These are phyloP conservation scores for Gaertneriomyces semiglobifer DNA, from an alignment of 192 early-diverging fungal genomes.

Conservation along the genomic window DNA sequence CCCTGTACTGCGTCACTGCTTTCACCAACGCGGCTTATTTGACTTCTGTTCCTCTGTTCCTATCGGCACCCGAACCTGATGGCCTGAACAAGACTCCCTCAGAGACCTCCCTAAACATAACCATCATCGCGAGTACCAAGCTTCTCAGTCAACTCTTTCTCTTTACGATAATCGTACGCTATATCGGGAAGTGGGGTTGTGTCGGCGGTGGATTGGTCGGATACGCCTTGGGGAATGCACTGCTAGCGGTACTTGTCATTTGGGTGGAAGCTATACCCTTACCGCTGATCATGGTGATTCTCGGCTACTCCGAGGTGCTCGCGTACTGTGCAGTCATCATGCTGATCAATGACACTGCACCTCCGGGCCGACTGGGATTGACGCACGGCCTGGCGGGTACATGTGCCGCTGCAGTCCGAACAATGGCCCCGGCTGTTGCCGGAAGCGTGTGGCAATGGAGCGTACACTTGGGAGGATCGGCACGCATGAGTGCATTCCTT, in stretches of 20 bases:
- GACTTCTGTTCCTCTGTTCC: constrained; percentile 41
- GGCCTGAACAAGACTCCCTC: constrained; percentile 32
- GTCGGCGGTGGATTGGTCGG: constrained; percentile 27
- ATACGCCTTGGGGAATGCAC: constrained; percentile 20
- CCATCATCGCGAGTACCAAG: constrained; percentile 34
- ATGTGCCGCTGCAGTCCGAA: constrained; percentile 37
- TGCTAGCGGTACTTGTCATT: constrained; percentile 16
- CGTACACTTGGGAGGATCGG: constrained; percentile 6
- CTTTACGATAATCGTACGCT: constrained; percentile 19
- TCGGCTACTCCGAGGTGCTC: constrained; percentile 35
- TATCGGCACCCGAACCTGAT: constrained; percentile 30
- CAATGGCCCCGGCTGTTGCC: constrained; percentile 37
- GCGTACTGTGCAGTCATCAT: constrained; percentile 40
- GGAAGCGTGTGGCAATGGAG: constrained; percentile 39
- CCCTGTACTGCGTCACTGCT: constrained; percentile 44
- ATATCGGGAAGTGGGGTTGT: constrained; percentile 14
- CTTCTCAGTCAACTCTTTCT: constrained; percentile 34
- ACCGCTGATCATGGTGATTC: constrained; percentile 18
- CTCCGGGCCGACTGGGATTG: constrained; percentile 28
- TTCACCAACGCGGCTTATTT: constrained; percentile 40
- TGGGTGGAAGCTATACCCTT: background rate
- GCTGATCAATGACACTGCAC: constrained; percentile 38
- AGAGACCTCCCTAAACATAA: constrained; percentile 25
- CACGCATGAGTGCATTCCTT: too few species aligned
- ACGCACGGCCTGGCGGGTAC: constrained; percentile 42